Percentiles rank a stretch among this genome's conserved stretches.
Evolutionary conservation across 495 filamentous ascomycete genomes (phyloP).

Genomic region (Aspergillus egyptiacus): DNA sequence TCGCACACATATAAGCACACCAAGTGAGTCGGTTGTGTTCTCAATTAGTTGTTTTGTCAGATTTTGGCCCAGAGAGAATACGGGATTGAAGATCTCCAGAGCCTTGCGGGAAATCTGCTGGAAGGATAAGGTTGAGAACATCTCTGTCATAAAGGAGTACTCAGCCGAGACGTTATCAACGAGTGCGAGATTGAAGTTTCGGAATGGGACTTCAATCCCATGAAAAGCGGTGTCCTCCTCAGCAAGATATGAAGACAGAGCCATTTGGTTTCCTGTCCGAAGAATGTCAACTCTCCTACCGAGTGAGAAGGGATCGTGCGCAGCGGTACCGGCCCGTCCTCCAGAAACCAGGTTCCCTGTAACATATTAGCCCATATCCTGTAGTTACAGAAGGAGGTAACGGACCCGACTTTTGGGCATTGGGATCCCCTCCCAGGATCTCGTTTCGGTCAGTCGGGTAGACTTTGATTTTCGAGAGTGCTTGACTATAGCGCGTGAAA

Average conservation of each 20-base stretch:
- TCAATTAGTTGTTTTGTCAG: conserved; percentile 73
- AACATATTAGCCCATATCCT: conserved; percentile 12
- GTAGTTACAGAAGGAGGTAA: neutral
- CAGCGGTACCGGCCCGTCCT: conserved; percentile 46
- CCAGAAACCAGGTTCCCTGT: conserved; percentile 29
- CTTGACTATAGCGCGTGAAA: conserved; percentile 79
- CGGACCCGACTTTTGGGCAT: conserved; percentile 49
- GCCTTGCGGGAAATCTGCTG: conserved; percentile 60
- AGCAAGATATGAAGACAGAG: conserved; percentile 73
- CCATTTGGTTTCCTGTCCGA: conserved; percentile 59
- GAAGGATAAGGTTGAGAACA: conserved; percentile 65
- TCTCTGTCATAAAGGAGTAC: conserved; percentile 85
- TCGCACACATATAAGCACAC: conserved; percentile 82
- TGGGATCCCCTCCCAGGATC: conserved; percentile 73
- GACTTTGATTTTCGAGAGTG: conserved; percentile 77
- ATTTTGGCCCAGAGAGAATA: conserved; percentile 70
- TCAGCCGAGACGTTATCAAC: conserved; percentile 93
- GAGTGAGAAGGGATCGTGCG: conserved; percentile 82
- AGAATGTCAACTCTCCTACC: conserved; percentile 79
- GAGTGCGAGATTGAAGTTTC: conserved; percentile 88
- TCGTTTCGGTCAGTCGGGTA: conserved; percentile 79
- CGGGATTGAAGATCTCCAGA: conserved; percentile 73
- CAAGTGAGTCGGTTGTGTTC: conserved; percentile 74
- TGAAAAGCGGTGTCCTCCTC: conserved; percentile 82
- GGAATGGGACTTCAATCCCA: conserved; percentile 83